phyloP scores from a whole-genome alignment of 805 yeast species.

The Teunomyces pallodes region DNA sequence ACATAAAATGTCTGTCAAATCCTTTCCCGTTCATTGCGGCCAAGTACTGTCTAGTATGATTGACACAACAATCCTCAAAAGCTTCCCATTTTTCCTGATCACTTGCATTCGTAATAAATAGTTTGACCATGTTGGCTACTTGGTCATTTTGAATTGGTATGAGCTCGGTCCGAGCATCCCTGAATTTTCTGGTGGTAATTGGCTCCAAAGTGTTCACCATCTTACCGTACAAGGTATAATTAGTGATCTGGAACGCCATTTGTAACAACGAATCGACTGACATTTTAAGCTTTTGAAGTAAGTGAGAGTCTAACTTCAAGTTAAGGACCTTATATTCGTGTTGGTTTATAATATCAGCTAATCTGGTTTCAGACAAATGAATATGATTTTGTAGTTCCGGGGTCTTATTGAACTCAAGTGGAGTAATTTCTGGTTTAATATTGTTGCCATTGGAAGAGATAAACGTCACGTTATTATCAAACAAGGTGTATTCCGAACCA shows the following conservation, averaged over 20 bases:
- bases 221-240: constrained; percentile 55
- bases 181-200: constrained; percentile 64
- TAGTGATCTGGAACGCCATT: constrained; percentile 50
- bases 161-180: constrained; percentile 67
- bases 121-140: constrained; percentile 52
- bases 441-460: constrained; percentile 36
- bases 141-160: constrained; percentile 61
- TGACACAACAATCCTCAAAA: constrained; percentile 50
- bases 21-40: constrained; percentile 62
- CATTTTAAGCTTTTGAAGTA: constrained; percentile 39
- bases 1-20: constrained; percentile 69
- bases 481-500: constrained; percentile 54
- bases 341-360: constrained; percentile 56
- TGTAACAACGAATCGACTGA: constrained; percentile 53
- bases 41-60: constrained; percentile 48
- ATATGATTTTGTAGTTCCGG: constrained; percentile 48
- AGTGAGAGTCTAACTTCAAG: constrained; percentile 33
- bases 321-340: constrained; percentile 50
- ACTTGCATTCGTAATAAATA: constrained; percentile 57
- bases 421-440: constrained; percentile 33
- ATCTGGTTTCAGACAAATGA: constrained; percentile 56
- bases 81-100: constrained; percentile 46
- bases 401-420: constrained; percentile 37
- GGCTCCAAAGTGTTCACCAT: constrained; percentile 52
- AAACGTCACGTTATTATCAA: constrained; percentile 38